A percentile compares a stretch with the other conserved stretches of the same genome.
Evolutionary conservation across 1,139 yeast species (phyloP).

Genomic region (Torulaspora globosa): DNA sequence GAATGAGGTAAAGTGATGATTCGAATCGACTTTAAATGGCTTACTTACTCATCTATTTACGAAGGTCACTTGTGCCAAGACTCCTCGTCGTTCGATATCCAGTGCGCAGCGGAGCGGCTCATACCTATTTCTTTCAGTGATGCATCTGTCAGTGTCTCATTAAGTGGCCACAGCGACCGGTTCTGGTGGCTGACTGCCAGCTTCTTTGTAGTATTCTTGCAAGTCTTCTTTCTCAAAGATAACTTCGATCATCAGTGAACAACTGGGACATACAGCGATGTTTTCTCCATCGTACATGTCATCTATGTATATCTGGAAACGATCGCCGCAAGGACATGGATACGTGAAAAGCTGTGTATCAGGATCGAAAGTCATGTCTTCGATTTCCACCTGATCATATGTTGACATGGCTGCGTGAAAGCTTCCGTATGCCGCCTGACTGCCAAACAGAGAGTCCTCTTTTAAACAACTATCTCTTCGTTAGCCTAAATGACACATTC

Average conservation of each 20-base stretch:
- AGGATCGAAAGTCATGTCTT: conserved; percentile 90
- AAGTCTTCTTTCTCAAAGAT: conserved; percentile 67
- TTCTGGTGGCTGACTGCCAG: conserved; percentile 33
- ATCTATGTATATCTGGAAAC: conserved; percentile 78
- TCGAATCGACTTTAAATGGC: not conserved
- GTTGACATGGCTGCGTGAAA: conserved; percentile 42
- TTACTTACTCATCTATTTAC: not conserved
- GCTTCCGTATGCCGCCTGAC: not conserved
- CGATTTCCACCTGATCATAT: conserved; percentile 94
- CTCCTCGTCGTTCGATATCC: not conserved
- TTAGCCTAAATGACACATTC: not conserved
- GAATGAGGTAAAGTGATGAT: not conserved
- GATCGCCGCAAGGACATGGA: conserved; percentile 98
- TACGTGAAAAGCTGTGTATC: conserved; percentile 76
- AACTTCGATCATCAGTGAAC: conserved; percentile 89
- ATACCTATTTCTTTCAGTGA: not conserved
- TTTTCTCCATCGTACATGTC: conserved; percentile 90
- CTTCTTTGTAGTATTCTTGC: conserved; percentile 42
- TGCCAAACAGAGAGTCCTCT: not conserved
- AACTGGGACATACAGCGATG: conserved; percentile 93
- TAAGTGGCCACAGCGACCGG: conserved; percentile 24
- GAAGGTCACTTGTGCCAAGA: not conserved
- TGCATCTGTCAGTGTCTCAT: not conserved
- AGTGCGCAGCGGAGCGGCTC: not conserved
- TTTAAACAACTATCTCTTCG: no score